These are phyloP conservation scores for Rhizopogon vinicolor DNA, from an alignment of 768 basidiomycete genomes.

Conservation along the genomic window DNA sequence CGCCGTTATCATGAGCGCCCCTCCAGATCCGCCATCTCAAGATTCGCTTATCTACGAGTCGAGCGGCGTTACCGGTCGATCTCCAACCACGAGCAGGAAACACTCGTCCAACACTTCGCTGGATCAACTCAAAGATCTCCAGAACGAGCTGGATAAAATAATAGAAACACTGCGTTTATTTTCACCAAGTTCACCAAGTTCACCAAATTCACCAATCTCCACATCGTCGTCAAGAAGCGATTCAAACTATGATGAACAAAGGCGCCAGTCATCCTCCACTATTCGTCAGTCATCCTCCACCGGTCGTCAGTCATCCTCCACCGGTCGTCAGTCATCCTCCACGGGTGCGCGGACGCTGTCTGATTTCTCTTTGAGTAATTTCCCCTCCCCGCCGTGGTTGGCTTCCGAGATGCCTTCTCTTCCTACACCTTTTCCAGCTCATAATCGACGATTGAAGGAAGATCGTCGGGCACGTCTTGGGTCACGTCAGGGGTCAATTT, in stretches of 20 bases:
- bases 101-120: conserved; percentile 32
- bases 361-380: conserved; percentile 69
- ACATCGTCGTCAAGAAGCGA: conserved; percentile 27
- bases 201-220: neutral
- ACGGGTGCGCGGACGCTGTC: conserved; percentile 23
- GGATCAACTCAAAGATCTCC: conserved; percentile 53
- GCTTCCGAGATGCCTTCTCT: conserved; percentile 13
- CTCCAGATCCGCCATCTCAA: conserved; percentile 9
- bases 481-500: neutral
- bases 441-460: conserved; percentile 17
- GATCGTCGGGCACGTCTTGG: conserved; percentile 14
- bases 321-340: conserved; percentile 19
- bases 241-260: conserved; percentile 3
- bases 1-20: neutral
- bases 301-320: conserved; percentile 19
- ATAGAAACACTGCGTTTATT: conserved; percentile 55
- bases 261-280: conserved; percentile 16
- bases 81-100: conserved; percentile 2
- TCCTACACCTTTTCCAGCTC: conserved; percentile 9
- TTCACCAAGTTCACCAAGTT: conserved; percentile 19
- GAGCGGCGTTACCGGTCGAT: conserved; percentile 28
- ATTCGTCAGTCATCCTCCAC: conserved; percentile 19
- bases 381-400: conserved; percentile 56
- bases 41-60: conserved; percentile 45
- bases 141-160: conserved; percentile 58